Percentiles rank a stretch among this genome's conserved stretches.
Conservation (phyloP, 768 basidiomycete genomes). For the Tremella yokohamensis region DNA sequence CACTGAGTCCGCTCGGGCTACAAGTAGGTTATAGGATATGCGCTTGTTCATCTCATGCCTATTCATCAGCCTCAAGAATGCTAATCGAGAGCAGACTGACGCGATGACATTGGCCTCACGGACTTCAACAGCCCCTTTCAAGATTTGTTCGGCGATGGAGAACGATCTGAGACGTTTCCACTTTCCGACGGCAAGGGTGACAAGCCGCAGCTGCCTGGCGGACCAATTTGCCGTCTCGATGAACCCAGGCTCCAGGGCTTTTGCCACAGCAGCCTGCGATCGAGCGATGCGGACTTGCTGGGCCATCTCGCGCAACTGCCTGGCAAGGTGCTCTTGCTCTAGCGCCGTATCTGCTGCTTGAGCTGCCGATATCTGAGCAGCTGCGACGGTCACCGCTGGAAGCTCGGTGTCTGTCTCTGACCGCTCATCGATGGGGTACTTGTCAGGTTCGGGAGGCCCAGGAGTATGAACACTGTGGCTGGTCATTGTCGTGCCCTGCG, state of each 20-base stretch:
- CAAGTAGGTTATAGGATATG: slow-evolving; percentile 86
- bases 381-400: slow-evolving; percentile 1
- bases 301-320: slow-evolving; percentile 74
- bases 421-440: slow-evolving; percentile 13
- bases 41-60: slow-evolving; percentile 84
- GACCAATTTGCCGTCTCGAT: slow-evolving; percentile 81
- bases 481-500: slow-evolving; percentile 28
- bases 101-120: slow-evolving; percentile 90
- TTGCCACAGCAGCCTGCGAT: slow-evolving; percentile 47
- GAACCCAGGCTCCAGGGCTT: slow-evolving; percentile 57
- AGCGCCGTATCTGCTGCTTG: slow-evolving; percentile 23
- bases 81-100: slow-evolving; percentile 19
- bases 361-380: background rate
- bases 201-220: slow-evolving; percentile 74
- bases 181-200: slow-evolving; percentile 73
- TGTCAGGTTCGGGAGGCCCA: slow-evolving; percentile 9
- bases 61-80: slow-evolving; percentile 16
- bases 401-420: slow-evolving; percentile 17
- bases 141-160: slow-evolving; percentile 84
- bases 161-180: slow-evolving; percentile 84
- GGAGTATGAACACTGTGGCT: slow-evolving; percentile 32
- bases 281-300: slow-evolving; percentile 76
- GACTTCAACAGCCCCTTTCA: slow-evolving; percentile 76
- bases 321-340: slow-evolving; percentile 70
- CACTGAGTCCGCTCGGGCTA: slow-evolving; percentile 76